A percentile compares a stretch with the other conserved stretches of the same genome.
phyloP scores from a whole-genome alignment of 2,329 filamentous ascomycete genomes.

The Botryotinia globosa region DNA sequence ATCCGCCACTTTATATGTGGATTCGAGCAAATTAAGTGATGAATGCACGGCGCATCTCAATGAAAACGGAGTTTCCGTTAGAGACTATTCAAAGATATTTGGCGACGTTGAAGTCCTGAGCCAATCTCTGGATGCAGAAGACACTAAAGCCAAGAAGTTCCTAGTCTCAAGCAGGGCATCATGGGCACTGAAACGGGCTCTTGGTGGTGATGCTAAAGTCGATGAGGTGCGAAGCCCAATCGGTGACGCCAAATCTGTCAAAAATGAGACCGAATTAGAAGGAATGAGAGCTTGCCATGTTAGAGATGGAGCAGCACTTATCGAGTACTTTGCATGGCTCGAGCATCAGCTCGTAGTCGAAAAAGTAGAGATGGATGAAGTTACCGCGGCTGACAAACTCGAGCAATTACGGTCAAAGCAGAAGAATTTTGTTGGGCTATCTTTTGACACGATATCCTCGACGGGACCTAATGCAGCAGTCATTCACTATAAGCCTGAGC shows the following conservation, averaged over 20 bases:
- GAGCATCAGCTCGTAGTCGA: constrained; percentile 80
- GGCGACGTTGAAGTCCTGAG: constrained; percentile 68
- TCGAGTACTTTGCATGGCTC: constrained; percentile 93
- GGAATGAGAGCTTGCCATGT: constrained; percentile 95
- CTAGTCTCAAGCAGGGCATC: constrained; percentile 85
- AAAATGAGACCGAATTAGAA: constrained; percentile 83
- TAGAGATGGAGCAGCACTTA: constrained; percentile 85
- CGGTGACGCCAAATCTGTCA: constrained; percentile 87
- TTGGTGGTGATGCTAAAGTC: constrained; percentile 81
- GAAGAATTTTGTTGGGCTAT: constrained; percentile 80
- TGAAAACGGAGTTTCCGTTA: constrained; percentile 66
- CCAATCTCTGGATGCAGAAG: constrained; percentile 41
- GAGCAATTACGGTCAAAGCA: constrained; percentile 68
- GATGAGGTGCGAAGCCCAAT: constrained; percentile 87
- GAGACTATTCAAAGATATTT: constrained; percentile 81
- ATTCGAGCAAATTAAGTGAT: constrained; percentile 70
- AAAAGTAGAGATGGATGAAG: constrained; percentile 76
- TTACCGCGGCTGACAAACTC: constrained; percentile 86
- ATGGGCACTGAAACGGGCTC: constrained; percentile 83
- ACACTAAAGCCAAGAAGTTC: constrained; percentile 57
- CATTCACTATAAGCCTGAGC: constrained; percentile 92
- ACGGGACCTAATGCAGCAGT: constrained; percentile 81
- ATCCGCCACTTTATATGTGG: constrained; percentile 77
- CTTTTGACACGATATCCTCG: constrained; percentile 94
- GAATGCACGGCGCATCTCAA: constrained; percentile 69